phyloP scores from a whole-genome alignment of 495 filamentous ascomycete genomes.

The Glarea lozoyensis region DNA sequence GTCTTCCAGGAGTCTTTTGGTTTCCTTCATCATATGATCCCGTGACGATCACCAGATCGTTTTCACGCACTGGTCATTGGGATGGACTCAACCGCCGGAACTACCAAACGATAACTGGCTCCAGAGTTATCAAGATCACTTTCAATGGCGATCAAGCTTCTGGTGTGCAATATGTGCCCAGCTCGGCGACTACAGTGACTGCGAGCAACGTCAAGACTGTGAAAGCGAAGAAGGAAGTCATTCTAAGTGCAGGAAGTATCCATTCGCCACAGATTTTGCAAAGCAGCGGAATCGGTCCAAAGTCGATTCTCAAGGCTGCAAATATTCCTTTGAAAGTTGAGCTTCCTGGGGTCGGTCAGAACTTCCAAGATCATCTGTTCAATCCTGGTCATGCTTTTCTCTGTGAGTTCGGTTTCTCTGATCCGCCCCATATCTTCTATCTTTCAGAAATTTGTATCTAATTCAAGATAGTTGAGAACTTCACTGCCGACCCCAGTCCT shows the following conservation, averaged over 20 bases:
- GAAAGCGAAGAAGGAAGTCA: slow-evolving; percentile 35
- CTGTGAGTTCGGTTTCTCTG: slow-evolving; percentile 5
- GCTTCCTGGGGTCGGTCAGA: slow-evolving; percentile 67
- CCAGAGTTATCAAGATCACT: slow-evolving; percentile 33
- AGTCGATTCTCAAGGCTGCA: slow-evolving; percentile 48
- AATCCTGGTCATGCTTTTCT: slow-evolving; percentile 5
- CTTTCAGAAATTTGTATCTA: no score
- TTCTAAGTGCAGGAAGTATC: slow-evolving; percentile 44
- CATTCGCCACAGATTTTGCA: slow-evolving; percentile 54
- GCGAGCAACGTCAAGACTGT: slow-evolving; percentile 22
- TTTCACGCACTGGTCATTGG: background rate
- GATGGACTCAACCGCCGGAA: background rate
- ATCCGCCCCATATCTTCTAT: no score
- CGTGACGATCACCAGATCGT: slow-evolving; percentile 23
- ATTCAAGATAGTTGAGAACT: background rate
- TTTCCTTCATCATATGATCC: slow-evolving; percentile 28
- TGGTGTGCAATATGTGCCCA: slow-evolving; percentile 6
- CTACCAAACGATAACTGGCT: slow-evolving; percentile 30
- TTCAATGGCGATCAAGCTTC: slow-evolving; percentile 24
- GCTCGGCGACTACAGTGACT: no score
- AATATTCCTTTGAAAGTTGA: slow-evolving; percentile 58
- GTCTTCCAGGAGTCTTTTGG: slow-evolving; percentile 26
- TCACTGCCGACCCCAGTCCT: background rate
- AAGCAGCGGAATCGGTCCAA: slow-evolving; percentile 64
- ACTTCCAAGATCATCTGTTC: slow-evolving; percentile 33